Evolutionary conservation across 768 basidiomycete genomes (phyloP), one percentile per base, ranked within the genome.

Genomic region (Omphalotus guepiniiformis): DNA sequence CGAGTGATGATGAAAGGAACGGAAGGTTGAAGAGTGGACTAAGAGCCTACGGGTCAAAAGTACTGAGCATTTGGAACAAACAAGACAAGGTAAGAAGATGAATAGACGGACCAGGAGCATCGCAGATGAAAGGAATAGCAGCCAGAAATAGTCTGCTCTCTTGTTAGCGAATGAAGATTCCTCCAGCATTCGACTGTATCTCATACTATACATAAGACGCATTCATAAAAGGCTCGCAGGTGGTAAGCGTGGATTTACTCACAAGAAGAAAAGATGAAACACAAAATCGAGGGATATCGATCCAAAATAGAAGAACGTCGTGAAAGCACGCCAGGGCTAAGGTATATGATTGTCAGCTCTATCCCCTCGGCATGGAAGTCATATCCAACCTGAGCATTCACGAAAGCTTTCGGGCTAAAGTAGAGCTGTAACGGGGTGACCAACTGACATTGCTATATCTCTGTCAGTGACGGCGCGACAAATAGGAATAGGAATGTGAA

Each of bases 221-320:
- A 21, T 23, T 16, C 9, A 15, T 19, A 16, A 15, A 5, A 28
- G 11, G 1, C 12, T 12, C n/a, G 13, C 12, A 23, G 23, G 2
- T 29, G 4, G 12, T 39, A 46, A 8, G 34, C 22, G 2, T n/a
- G 9, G 22, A 1, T 21, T 18, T 9, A 71, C 93, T 64, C 62
- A 95, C 95, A 99, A 96, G 76, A 98, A 99, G 75, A 97, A 97
- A 44, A 99, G 76, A 63, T 98, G 95, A 67, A 98, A 96, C 49
- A 95, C 77, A 56, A 97, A 92, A 65, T 98, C 95, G 18, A 98
- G 70, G 3, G 88, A 92, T 60, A 98, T 81, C 1, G 85, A 79
- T 9, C 95, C 96, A 67, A 97, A 98, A 68, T 94, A 99, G 58
- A 93, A 85, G 76, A 98, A 98, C 9, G 88, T 95, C 23, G 93